A percentile compares a stretch with the other conserved stretches of the same genome.
These are phyloP conservation scores for Aspergillus sparsus DNA, from an alignment of 495 filamentous ascomycete species.

Conservation along the genomic window DNA sequence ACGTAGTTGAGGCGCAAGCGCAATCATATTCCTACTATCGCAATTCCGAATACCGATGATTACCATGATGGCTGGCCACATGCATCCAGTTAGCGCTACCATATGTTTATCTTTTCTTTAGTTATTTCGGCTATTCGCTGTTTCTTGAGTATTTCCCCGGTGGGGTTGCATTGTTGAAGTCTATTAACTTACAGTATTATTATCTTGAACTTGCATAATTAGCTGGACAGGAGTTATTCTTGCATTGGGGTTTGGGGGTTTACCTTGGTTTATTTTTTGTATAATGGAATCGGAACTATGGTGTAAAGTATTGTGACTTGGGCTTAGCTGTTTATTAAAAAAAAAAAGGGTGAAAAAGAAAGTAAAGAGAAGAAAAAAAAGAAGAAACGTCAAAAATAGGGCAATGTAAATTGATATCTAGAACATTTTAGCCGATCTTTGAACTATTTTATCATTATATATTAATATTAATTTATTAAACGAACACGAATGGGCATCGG, in stretches of 20 bases:
- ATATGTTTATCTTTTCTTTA: not conserved
- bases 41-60: slow-evolving; percentile 6
- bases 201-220: not conserved
- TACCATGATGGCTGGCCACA: not conserved
- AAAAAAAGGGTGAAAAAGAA: too few species aligned
- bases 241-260: not conserved
- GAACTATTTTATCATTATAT: not conserved
- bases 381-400: not conserved
- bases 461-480: not conserved
- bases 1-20: slow-evolving; percentile 63
- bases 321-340: too few species aligned
- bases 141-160: not conserved
- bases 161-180: not conserved
- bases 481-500: slow-evolving; percentile 3
- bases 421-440: not conserved
- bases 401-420: not conserved
- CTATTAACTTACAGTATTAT: too few species aligned
- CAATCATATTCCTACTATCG: slow-evolving; percentile 50
- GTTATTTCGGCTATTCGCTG: not conserved
- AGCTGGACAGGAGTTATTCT: slow-evolving; percentile 9
- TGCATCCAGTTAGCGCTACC: not conserved
- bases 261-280: not conserved
- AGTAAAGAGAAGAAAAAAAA: too few species aligned
- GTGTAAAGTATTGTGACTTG: too few species aligned
- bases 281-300: not conserved